These are phyloP conservation scores for Candolleomyces aberdarensis DNA, from an alignment of 768 basidiomycete species.

Conservation along the genomic window DNA sequence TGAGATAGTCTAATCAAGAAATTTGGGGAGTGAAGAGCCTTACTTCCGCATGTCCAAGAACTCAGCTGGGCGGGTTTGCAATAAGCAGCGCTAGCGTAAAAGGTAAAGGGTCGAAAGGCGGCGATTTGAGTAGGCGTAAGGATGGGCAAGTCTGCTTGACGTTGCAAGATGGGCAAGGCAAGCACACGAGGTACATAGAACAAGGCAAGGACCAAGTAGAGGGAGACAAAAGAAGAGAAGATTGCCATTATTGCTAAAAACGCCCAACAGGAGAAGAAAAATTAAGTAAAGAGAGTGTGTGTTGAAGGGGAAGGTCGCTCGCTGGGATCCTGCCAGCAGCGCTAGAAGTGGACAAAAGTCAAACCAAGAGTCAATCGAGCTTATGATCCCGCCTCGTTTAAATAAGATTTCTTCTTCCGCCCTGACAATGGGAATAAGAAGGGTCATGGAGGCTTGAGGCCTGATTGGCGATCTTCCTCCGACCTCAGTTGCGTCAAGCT, in stretches of 20 bases:
- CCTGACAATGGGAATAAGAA: not conserved
- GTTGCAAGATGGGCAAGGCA: not conserved
- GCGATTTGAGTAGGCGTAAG: constrained; percentile 40
- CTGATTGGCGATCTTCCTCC: not conserved
- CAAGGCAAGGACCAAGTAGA: not conserved
- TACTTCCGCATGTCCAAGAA: constrained; percentile 51
- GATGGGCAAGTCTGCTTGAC: constrained; percentile 26
- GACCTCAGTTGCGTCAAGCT: not conserved
- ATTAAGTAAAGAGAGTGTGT: not conserved
- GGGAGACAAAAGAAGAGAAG: not conserved
- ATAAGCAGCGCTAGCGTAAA: constrained; percentile 50
- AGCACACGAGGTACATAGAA: not conserved
- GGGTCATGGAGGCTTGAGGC: not conserved
- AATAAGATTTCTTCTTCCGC: no score
- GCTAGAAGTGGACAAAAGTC: not conserved
- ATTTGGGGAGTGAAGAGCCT: not conserved
- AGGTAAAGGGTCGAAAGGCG: constrained; percentile 42
- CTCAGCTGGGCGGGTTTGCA: constrained; percentile 41
- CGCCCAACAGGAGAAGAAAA: not conserved
- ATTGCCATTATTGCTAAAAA: not conserved
- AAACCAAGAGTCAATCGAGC: not conserved
- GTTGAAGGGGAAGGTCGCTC: not conserved
- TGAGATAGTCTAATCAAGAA: not conserved
- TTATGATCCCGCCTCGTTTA: no score
- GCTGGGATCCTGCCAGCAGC: not conserved